Base-by-base conservation (phyloP, 352 stramenopile species). In the Detonula confervacea region DNA sequence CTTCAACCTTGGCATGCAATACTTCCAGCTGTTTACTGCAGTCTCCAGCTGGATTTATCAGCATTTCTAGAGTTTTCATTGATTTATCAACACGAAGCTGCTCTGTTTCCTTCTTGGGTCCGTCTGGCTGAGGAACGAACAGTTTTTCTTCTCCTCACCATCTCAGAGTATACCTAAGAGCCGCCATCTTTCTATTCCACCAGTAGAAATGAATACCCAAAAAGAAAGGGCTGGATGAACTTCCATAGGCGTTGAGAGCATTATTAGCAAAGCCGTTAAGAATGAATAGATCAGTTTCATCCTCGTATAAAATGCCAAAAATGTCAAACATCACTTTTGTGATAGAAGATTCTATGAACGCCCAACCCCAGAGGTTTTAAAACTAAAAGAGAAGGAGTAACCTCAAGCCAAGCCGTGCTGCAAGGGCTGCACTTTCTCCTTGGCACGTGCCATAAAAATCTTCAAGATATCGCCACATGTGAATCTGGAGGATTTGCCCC, bases 281-380 rank as follows among this genome's bases (percentile, higher is more conserved):
- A 14, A 66, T 47, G 22, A 47, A 18, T 0, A 71, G 49, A 25
- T 78, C 33, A 1, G 33, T 66, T 24, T 78, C 59, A 46, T 78
- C 59, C 0, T 66, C 59, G 22, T 54, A 78, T 0, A 72, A 5
- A 8, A 56, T 14, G 6, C 69, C 59, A 2, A 71, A 33, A 1
- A 30, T 54, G 8, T 64, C 54, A 4, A 62, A 25, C 25, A 9
- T 18, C 0, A 20, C 29, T 11, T 20, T 8, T 29, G 56, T 37
- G 12, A 65, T 52, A 6, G 56, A 33, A 2, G 54, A 6, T 11
- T 62, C 2, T 1, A 25, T 46, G 14, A 11, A 24, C 2, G 27
- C 8, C 1, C 54, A 37, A 37, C 3, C 30, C 30, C 3, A 37
- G 30, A 9, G 30, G 8, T 8, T 37, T 37, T 3, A 9, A 37